phyloP scores from a whole-genome alignment of 1,284 basidiomycete genomes.

The Abortiporus biennis region DNA sequence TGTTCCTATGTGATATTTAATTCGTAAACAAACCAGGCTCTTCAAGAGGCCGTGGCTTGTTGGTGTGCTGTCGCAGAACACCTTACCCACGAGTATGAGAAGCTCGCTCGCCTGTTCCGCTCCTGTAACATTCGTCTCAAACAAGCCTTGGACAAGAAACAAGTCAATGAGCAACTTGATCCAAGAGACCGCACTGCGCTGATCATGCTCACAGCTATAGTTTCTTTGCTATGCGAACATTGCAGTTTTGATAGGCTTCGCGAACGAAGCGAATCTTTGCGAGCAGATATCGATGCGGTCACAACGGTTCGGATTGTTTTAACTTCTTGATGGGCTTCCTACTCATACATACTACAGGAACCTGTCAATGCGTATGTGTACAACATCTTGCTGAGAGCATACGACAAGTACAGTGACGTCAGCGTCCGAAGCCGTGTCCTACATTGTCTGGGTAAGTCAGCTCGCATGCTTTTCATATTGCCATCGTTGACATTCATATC shows the following conservation, averaged over 20 bases:
- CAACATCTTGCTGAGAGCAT: slow-evolving; percentile 61
- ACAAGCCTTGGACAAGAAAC: too few relatives aligned
- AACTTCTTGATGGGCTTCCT: too few relatives aligned
- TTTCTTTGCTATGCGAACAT: slow-evolving; percentile 78
- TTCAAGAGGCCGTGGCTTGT: slow-evolving; percentile 90
- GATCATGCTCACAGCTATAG: neutral
- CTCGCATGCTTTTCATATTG: neutral
- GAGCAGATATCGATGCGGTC: slow-evolving; percentile 53
- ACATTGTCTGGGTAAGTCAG: slow-evolving; percentile 71
- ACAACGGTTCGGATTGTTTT: too few relatives aligned
- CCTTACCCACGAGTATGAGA: slow-evolving; percentile 81
- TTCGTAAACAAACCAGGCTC: slow-evolving; percentile 38
- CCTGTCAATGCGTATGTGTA: slow-evolving; percentile 84
- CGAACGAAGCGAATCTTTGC: too few relatives aligned
- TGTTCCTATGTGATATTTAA: neutral
- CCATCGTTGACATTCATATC: slow-evolving; percentile 2
- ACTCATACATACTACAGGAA: too few relatives aligned
- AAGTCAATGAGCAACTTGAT: neutral
- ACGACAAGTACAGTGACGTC: slow-evolving; percentile 52
- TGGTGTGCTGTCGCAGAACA: slow-evolving; percentile 82
- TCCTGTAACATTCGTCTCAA: slow-evolving; percentile 87
- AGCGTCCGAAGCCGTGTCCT: slow-evolving; percentile 60
- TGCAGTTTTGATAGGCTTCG: slow-evolving; percentile 86
- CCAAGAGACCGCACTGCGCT: neutral
- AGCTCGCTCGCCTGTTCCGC: slow-evolving; percentile 72